Percentiles rank a stretch among this genome's conserved stretches.
Conservation (phyloP, 2,329 filamentous ascomycete genomes). For the Amphichorda felina region DNA sequence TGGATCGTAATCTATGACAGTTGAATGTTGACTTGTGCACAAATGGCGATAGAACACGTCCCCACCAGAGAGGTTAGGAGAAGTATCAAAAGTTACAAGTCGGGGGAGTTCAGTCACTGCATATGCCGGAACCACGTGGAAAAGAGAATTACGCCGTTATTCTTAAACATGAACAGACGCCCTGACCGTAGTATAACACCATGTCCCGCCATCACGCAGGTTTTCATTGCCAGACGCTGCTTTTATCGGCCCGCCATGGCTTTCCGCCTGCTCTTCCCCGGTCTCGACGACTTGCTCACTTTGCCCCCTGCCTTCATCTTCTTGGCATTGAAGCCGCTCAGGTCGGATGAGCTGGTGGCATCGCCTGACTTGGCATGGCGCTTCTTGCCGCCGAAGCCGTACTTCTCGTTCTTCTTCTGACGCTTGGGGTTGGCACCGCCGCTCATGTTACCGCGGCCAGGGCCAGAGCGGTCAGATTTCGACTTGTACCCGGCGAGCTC, state of each 20-base stretch:
- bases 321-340: constrained; percentile 68
- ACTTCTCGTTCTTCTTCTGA: constrained; percentile 90
- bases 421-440: constrained; percentile 55
- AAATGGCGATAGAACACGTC: too few relatives aligned
- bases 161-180: too few relatives aligned
- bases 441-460: constrained; percentile 19
- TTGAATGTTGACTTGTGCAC: too few relatives aligned
- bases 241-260: constrained; percentile 11
- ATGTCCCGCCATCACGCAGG: background rate
- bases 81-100: too few relatives aligned
- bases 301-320: constrained; percentile 60
- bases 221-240: background rate
- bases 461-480: constrained; percentile 17
- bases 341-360: constrained; percentile 68
- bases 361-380: constrained; percentile 82
- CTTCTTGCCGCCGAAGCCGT: constrained; percentile 95
- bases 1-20: too few relatives aligned
- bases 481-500: constrained; percentile 30
- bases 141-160: too few relatives aligned
- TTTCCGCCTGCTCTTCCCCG: constrained; percentile 41
- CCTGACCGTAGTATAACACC: background rate
- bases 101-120: too few relatives aligned
- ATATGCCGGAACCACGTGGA: too few relatives aligned
- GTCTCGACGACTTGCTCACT: constrained; percentile 25
- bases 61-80: too few relatives aligned